These are phyloP conservation scores for Pseudogymnoascus destructans DNA, from an alignment of 2,329 filamentous ascomycete genomes.

Conservation along the genomic window DNA sequence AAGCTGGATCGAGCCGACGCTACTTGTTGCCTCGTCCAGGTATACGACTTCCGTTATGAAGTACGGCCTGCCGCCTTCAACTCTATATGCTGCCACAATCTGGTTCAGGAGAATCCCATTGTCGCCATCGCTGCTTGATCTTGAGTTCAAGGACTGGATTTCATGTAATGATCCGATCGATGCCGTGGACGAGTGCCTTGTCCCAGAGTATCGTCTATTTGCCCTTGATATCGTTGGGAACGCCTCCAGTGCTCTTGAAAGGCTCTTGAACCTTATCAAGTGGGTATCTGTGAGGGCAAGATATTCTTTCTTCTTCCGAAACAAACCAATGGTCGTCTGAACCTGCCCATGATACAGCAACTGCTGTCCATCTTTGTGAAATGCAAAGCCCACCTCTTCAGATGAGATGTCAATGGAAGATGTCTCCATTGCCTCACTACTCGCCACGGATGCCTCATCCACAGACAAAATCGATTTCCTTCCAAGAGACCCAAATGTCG, in stretches of 20 bases:
- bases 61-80: slow-evolving; percentile 54
- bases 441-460: slow-evolving; percentile 20
- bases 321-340: slow-evolving; percentile 55
- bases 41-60: slow-evolving; percentile 56
- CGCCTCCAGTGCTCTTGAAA: slow-evolving; percentile 49
- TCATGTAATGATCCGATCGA: slow-evolving; percentile 51
- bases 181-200: slow-evolving; percentile 42
- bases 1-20: slow-evolving; percentile 48
- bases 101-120: slow-evolving; percentile 46
- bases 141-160: slow-evolving; percentile 37
- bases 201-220: slow-evolving; percentile 28
- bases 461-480: slow-evolving; percentile 22
- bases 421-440: slow-evolving; percentile 17
- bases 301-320: slow-evolving; percentile 60
- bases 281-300: slow-evolving; percentile 58
- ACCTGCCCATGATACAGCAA: slow-evolving; percentile 45
- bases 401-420: slow-evolving; percentile 16
- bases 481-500: slow-evolving; percentile 26
- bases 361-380: slow-evolving; percentile 1
- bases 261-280: slow-evolving; percentile 54
- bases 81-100: slow-evolving; percentile 52
- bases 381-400: background rate
- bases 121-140: slow-evolving; percentile 39
- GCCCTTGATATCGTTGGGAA: slow-evolving; percentile 38
- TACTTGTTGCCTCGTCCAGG: slow-evolving; percentile 50